A percentile compares a stretch with the other conserved stretches of the same genome.
Conservation (phyloP, 2,329 filamentous ascomycete species). For the Alternaria infectoria region DNA sequence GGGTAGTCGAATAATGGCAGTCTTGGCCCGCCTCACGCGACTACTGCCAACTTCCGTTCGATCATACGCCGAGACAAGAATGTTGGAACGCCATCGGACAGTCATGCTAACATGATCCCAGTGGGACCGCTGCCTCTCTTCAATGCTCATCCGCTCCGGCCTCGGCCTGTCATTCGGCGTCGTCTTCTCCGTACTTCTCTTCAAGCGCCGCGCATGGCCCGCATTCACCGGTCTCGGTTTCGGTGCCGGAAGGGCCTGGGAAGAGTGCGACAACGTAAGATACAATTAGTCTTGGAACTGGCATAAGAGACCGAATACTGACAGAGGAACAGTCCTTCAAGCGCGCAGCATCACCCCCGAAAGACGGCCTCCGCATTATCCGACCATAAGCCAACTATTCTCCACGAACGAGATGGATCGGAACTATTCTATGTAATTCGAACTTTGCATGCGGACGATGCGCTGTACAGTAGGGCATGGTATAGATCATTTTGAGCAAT, state of each 20-base stretch:
- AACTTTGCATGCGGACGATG: constrained; percentile 27
- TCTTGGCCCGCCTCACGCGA: constrained; percentile 16
- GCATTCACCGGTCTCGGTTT: constrained; percentile 95
- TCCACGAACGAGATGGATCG: constrained; percentile 6
- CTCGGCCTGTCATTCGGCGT: constrained; percentile 97
- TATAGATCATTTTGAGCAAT: constrained; percentile 39
- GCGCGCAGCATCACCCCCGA: constrained; percentile 55
- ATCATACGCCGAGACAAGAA: constrained; percentile 3
- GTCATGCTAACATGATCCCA: constrained; percentile 52
- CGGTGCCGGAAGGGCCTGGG: constrained; percentile 94
- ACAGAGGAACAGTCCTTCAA: constrained; percentile 56
- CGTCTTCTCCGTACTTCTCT: constrained; percentile 96
- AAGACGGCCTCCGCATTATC: constrained; percentile 57
- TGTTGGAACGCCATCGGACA: neutral
- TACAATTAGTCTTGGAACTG: constrained; percentile 27
- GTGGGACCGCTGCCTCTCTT: constrained; percentile 99
- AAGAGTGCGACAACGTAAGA: constrained; percentile 84
- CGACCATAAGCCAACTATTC: constrained; percentile 45
- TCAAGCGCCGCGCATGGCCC: constrained; percentile 97
- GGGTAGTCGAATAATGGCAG: neutral
- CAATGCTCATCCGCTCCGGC: constrained; percentile 93
- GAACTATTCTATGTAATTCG: constrained; percentile 21
- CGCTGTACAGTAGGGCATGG: constrained; percentile 46
- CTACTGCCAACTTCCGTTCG: neutral
- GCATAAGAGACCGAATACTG: neutral